Percentiles rank a stretch among this genome's conserved stretches.
phyloP scores from a whole-genome alignment of 148 eudicot genomes.

The Vaccinium myrtillus region DNA sequence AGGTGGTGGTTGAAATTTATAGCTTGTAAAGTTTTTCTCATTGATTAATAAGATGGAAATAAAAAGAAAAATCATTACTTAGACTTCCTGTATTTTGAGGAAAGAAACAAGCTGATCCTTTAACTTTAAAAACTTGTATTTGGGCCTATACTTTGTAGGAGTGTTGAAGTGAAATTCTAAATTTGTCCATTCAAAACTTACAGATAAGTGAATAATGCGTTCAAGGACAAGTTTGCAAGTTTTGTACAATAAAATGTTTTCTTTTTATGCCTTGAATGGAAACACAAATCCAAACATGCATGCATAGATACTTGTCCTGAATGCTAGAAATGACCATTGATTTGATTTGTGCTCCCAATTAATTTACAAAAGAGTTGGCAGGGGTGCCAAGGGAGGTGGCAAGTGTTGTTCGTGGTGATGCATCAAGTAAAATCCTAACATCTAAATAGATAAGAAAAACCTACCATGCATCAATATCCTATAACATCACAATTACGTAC shows the following conservation, averaged over 20 bases:
- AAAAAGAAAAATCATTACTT: background rate
- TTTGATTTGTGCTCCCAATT: background rate
- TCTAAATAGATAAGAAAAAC: no score
- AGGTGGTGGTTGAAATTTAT: background rate
- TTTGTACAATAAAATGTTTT: no score
- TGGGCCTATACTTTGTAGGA: background rate
- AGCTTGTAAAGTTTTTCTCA: background rate
- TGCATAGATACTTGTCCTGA: background rate
- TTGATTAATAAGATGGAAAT: background rate
- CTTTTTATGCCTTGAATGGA: background rate
- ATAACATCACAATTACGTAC: no score
- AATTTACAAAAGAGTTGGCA: background rate
- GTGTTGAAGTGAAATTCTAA: background rate
- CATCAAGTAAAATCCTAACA: no score
- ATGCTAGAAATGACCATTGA: no score
- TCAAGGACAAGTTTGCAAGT: background rate
- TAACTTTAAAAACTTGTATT: background rate
- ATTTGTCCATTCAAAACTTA: background rate
- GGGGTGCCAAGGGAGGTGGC: no score
- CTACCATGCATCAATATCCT: no score
- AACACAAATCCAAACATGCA: background rate
- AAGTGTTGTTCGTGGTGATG: no score
- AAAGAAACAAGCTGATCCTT: background rate
- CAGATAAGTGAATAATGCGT: background rate
- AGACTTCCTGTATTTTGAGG: background rate